These are phyloP conservation scores for Starmerella bombi DNA, from an alignment of 805 yeast genomes.

Conservation along the genomic window DNA sequence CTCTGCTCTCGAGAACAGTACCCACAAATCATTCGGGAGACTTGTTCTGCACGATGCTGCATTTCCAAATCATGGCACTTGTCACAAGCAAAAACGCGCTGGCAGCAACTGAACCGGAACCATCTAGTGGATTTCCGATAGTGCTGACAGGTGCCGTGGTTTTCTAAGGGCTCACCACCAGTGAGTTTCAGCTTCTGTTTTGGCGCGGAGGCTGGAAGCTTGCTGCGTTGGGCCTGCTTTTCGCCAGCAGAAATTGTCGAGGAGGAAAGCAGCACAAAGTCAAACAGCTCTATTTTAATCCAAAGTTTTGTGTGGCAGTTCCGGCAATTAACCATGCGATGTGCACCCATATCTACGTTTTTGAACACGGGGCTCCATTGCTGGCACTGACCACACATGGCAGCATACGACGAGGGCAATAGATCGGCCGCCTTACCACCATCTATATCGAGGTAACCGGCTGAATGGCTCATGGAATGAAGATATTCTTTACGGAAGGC, in stretches of 20 bases:
- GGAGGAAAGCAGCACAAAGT: slow-evolving; percentile 25
- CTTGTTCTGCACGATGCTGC: slow-evolving; percentile 29
- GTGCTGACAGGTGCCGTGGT: slow-evolving; percentile 31
- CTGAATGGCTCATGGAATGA: slow-evolving; percentile 24
- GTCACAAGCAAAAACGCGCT: slow-evolving; percentile 33
- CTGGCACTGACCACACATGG: slow-evolving; percentile 29
- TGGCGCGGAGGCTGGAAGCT: slow-evolving; percentile 15
- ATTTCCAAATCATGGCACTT: slow-evolving; percentile 30
- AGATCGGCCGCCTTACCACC: slow-evolving; percentile 29
- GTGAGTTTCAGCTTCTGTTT: slow-evolving; percentile 25
- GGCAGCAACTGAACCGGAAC: slow-evolving; percentile 34
- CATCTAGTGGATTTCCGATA: slow-evolving; percentile 32
- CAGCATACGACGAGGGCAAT: slow-evolving; percentile 28
- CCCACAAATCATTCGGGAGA: slow-evolving; percentile 33
- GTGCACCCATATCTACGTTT: slow-evolving; percentile 27
- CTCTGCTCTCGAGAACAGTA: slow-evolving; percentile 32
- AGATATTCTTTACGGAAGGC: slow-evolving; percentile 30
- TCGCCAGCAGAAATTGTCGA: slow-evolving; percentile 20
- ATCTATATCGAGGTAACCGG: slow-evolving; percentile 31
- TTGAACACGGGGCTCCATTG: slow-evolving; percentile 23
- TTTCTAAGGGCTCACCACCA: slow-evolving; percentile 31
- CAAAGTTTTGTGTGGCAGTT: slow-evolving; percentile 29
- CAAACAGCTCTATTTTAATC: slow-evolving; percentile 25
- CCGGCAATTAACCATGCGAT: slow-evolving; percentile 26
- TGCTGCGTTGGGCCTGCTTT: slow-evolving; percentile 5